These are phyloP conservation scores for Crataegus laevigata DNA, from an alignment of 306 rosid genomes.

Conservation along the genomic window DNA sequence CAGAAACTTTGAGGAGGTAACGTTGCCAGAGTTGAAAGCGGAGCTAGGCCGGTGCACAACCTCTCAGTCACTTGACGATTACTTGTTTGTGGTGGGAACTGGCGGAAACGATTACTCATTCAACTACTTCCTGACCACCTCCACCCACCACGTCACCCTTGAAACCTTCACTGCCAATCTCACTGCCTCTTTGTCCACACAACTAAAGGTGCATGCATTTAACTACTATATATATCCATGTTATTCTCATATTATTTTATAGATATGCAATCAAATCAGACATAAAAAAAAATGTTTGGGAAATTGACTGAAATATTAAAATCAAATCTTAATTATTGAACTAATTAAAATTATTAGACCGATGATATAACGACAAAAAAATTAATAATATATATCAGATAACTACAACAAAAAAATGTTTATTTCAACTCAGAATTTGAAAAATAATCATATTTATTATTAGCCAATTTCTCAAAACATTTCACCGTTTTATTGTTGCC, in stretches of 20 bases:
- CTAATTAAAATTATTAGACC: no score
- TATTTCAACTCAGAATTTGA: no score
- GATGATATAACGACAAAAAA: no score
- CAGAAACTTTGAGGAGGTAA: slow-evolving; percentile 31
- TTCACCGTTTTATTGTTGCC: no score
- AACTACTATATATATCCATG: not conserved
- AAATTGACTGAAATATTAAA: no score
- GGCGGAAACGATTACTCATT: slow-evolving; percentile 45
- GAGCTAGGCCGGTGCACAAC: not conserved
- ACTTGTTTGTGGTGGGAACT: slow-evolving; percentile 41
- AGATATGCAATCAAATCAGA: no score
- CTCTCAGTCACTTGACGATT: not conserved
- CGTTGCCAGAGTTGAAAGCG: slow-evolving; percentile 29
- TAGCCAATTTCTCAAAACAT: no score
- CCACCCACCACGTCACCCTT: slow-evolving; percentile 14
- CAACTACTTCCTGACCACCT: slow-evolving; percentile 27
- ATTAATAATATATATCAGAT: no score
- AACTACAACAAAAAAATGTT: no score
- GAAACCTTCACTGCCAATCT: slow-evolving; percentile 29
- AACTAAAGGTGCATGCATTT: not conserved
- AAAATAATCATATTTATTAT: no score
- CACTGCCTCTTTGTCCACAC: slow-evolving; percentile 19
- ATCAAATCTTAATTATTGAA: no score
- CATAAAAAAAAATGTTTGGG: no score
- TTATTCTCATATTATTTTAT: not conserved